These are phyloP conservation scores for Trichoderma endophyticum DNA, from an alignment of 2,329 filamentous ascomycete species.

Conservation along the genomic window DNA sequence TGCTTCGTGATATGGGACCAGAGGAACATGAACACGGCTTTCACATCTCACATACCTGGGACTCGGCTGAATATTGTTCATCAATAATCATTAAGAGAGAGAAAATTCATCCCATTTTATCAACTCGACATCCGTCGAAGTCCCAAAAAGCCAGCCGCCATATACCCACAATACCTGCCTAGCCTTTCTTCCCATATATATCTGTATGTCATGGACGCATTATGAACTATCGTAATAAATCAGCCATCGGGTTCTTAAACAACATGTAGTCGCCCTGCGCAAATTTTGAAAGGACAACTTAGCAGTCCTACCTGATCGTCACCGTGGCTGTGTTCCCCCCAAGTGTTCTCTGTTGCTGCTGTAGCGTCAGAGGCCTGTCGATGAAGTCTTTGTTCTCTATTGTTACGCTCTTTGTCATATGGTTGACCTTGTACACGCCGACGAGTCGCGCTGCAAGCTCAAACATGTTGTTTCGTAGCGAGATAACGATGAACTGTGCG, in stretches of 20 bases:
- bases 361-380: conserved; percentile 35
- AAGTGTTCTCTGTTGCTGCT: conserved; percentile 29
- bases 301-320: conserved; percentile 31
- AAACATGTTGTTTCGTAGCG: conserved; percentile 98
- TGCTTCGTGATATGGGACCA: not conserved
- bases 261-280: not conserved
- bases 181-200: not conserved
- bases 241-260: not conserved
- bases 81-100: not conserved
- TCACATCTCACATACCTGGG: not conserved
- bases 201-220: conserved; percentile 12
- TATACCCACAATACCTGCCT: not conserved
- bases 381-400: conserved; percentile 84
- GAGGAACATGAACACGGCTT: not conserved
- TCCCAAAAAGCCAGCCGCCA: not conserved
- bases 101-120: not conserved
- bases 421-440: conserved; percentile 98
- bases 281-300: not conserved
- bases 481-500: conserved; percentile 98
- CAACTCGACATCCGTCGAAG: not conserved
- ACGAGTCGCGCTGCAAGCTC: conserved; percentile 93
- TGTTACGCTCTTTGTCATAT: conserved; percentile 93
- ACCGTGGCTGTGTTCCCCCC: conserved; percentile 33
- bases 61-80: not conserved
- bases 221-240: not conserved